Percentiles rank a stretch among this genome's conserved stretches.
phyloP scores from a whole-genome alignment of 2,329 filamentous ascomycete genomes.

The Botryotinia calthae region DNA sequence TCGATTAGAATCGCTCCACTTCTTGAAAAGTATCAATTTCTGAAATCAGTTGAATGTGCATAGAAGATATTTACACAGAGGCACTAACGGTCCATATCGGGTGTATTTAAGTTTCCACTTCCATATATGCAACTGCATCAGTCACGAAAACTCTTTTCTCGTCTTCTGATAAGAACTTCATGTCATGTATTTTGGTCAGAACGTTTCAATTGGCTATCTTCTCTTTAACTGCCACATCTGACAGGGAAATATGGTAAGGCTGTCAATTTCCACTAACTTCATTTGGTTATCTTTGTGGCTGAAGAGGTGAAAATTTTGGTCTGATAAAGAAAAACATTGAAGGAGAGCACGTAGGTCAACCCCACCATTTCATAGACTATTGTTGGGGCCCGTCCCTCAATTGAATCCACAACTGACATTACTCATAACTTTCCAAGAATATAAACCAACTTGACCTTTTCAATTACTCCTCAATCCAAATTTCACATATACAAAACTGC shows the following conservation, averaged over 20 bases:
- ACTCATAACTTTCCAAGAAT: slow-evolving; percentile 8
- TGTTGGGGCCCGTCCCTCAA: slow-evolving; percentile 13
- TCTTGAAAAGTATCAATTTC: neutral
- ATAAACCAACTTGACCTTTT: neutral
- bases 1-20: neutral
- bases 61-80: neutral
- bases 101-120: neutral
- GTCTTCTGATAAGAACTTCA: slow-evolving; percentile 9
- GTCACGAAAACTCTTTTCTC: slow-evolving; percentile 11
- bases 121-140: neutral
- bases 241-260: slow-evolving; percentile 13
- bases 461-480: neutral
- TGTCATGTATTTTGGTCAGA: slow-evolving; percentile 12
- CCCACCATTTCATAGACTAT: slow-evolving; percentile 4
- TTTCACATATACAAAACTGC: slow-evolving; percentile 4
- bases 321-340: slow-evolving; percentile 4
- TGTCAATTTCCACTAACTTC: slow-evolving; percentile 17
- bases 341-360: neutral
- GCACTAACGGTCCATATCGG: neutral
- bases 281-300: slow-evolving; percentile 25
- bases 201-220: neutral
- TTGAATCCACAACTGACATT: neutral
- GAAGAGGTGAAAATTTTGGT: slow-evolving; percentile 12
- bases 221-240: neutral
- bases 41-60: neutral